phyloP scores from a whole-genome alignment of 2,329 filamentous ascomycete genomes.

The Pestalotiopsis sp. region DNA sequence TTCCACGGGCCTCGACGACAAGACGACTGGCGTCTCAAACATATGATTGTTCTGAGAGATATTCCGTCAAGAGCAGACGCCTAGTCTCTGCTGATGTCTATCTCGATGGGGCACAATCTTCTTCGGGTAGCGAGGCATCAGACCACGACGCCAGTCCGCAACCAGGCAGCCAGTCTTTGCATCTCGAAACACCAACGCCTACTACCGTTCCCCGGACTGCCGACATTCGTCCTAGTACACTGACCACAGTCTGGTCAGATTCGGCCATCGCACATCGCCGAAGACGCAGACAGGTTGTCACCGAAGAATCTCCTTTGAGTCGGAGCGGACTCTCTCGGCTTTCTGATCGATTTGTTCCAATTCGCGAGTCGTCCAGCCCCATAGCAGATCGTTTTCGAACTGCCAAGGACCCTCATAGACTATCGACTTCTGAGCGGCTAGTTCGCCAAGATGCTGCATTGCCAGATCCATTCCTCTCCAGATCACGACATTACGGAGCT shows the following conservation, averaged over 20 bases:
- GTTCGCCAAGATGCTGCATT: conserved; percentile 44
- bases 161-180: too few relatives aligned
- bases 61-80: neutral
- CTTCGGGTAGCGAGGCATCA: neutral
- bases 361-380: conserved; percentile 37
- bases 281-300: neutral
- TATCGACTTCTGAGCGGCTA: conserved; percentile 48
- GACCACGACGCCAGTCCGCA: neutral
- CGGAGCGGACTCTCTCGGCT: neutral
- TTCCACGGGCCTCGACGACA: neutral
- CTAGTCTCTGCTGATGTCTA: neutral
- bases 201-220: neutral
- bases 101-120: neutral
- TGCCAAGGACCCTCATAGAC: conserved; percentile 43
- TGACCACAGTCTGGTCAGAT: conserved; percentile 14
- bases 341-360: conserved; percentile 56
- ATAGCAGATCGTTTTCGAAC: conserved; percentile 48
- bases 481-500: conserved; percentile 31
- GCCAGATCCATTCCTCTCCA: conserved; percentile 46
- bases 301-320: neutral
- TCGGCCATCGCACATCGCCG: neutral
- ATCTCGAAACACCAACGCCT: neutral
- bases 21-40: neutral
- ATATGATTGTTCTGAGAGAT: neutral
- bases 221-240: neutral